These are phyloP conservation scores for Fusarium equiseti DNA, from an alignment of 2,329 filamentous ascomycete genomes.

Conservation along the genomic window DNA sequence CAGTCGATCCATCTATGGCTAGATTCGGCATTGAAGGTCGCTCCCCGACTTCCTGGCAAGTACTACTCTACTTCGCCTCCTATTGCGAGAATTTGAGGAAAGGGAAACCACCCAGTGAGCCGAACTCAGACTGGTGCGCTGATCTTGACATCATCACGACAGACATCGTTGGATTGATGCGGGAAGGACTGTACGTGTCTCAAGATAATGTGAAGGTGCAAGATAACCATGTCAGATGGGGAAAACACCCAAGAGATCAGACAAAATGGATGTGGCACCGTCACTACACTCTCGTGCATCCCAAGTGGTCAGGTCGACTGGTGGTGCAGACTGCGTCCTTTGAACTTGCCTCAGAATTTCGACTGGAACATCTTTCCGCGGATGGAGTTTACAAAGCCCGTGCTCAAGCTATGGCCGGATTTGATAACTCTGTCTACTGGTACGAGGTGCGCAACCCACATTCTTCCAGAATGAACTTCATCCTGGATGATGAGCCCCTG, in stretches of 20 bases:
- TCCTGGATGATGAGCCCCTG: background rate
- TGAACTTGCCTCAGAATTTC: background rate
- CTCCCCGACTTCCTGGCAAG: background rate
- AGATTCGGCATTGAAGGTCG: background rate
- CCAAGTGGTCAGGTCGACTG: background rate
- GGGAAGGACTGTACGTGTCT: background rate
- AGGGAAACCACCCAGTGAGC: fast-evolving
- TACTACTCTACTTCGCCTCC: fast-evolving
- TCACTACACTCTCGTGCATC: background rate
- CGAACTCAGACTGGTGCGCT: fast-evolving
- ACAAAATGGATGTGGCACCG: background rate
- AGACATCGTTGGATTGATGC: background rate
- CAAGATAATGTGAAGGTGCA: fast-evolving
- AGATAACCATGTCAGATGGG: background rate
- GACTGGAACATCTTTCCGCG: background rate
- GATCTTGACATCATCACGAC: fast-evolving
- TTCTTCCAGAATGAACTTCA: background rate
- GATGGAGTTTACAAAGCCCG: fast-evolving
- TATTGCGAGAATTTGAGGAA: fast-evolving
- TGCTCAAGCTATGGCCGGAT: fast-evolving
- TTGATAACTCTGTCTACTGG: background rate
- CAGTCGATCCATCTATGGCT: background rate
- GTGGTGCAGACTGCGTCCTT: background rate
- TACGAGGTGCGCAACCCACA: background rate
- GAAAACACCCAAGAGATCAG: fast-evolving